These are phyloP conservation scores for Tolypocladium ovalisporum DNA, from an alignment of 2,329 filamentous ascomycete species.

Conservation along the genomic window DNA sequence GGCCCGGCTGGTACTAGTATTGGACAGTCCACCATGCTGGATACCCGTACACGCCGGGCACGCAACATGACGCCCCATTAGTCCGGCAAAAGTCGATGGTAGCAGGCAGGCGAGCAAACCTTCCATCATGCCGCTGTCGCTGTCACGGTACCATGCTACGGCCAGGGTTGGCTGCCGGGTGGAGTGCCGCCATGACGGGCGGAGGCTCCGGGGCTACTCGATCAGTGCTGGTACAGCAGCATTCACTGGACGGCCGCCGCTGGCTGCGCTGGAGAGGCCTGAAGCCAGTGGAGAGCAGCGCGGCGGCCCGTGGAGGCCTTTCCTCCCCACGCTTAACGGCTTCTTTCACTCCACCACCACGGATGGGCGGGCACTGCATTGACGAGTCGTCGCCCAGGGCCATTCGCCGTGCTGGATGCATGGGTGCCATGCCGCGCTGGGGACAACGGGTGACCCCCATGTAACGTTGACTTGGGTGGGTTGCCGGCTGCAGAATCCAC, in stretches of 20 bases:
- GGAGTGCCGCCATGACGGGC: neutral
- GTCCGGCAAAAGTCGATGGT: neutral
- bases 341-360: neutral
- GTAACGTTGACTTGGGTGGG: slow-evolving; percentile 10
- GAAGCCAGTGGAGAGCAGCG: neutral
- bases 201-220: neutral
- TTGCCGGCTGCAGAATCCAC: neutral
- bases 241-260: neutral
- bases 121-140: neutral
- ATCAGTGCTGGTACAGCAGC: neutral
- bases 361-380: neutral
- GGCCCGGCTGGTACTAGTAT: neutral
- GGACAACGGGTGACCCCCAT: neutral
- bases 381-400: neutral
- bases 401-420: neutral
- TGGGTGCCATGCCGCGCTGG: neutral
- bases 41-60: neutral
- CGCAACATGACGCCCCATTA: neutral
- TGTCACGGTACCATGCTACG: slow-evolving; percentile 5
- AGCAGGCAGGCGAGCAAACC: neutral
- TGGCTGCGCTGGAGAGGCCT: neutral
- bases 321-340: neutral
- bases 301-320: neutral
- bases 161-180: slow-evolving; percentile 4
- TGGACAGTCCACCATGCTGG: neutral